Evolutionary conservation across 208 protist genomes (phyloP), one percentile per base, ranked within the genome.

Genomic region (Trypanosoma conorhini): DNA sequence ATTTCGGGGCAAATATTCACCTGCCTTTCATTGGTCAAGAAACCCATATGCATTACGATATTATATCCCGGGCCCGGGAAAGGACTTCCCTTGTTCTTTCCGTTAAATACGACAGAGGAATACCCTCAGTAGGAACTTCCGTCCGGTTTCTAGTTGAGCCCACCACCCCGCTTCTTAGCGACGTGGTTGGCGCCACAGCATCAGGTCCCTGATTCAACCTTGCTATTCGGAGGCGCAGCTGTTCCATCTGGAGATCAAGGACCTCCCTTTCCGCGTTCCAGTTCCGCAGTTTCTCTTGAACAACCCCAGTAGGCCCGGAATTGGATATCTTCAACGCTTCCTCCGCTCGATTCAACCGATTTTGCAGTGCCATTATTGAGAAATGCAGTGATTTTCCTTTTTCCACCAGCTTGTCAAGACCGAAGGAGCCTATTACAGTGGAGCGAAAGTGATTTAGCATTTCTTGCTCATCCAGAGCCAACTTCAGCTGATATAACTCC

Each of bases 341-440:
- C 22, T 72, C 35, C 48, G 57, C 67, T 24, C 24, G 26, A 19
- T 57, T n/a, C 15, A 72, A 58, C 24, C 57, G 56, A 19, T 56
- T 38, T 57, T 65, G 67, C 58, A 72, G 35, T 38, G 22, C 28
- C n/a, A 57, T 38, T 51, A 72, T 72, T 48, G 67, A 72, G 30
- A 30, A 65, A 57, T 64, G 26, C 4, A 72, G 31, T 30, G 59
- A n/a, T 21, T 28, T 50, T 42, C 65, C 46, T 33, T 65, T 55
- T 56, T 65, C 31, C 4, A 46, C 15, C 19, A 72, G 40, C 44
- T 58, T 48, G 17, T 58, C 58, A 48, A 72, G 13, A 50, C 30
- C 67, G 65, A 61, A 63, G 30, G 48, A 21, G 30, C 50, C 26
- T 10, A 72, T 57, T 55, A 72, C 24, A 15, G 42, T 30, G 17